These are phyloP conservation scores for Omphalea diandra DNA, from an alignment of 441 rosid genomes.

Conservation along the genomic window DNA sequence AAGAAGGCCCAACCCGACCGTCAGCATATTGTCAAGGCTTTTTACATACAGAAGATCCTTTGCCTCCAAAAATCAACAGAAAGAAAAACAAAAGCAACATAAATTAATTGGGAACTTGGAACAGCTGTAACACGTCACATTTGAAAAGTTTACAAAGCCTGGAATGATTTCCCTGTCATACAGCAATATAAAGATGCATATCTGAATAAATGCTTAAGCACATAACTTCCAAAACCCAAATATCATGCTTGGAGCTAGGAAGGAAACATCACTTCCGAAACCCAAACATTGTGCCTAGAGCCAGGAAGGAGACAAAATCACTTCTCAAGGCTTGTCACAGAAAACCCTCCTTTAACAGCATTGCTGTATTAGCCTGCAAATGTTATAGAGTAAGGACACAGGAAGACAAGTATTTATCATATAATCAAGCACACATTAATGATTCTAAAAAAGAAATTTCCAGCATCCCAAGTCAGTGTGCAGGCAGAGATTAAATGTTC, in stretches of 20 bases:
- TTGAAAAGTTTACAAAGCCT: conserved; percentile 23
- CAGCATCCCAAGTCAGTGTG: no score
- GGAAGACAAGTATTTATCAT: background rate
- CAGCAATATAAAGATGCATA: conserved; percentile 21
- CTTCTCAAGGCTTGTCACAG: conserved; percentile 9
- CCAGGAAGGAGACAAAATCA: conserved; percentile 20
- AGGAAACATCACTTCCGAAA: conserved; percentile 16
- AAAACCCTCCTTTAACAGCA: conserved; percentile 21
- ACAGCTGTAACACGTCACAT: conserved; percentile 25
- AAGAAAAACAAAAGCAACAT: conserved; percentile 10
- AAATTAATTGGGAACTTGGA: conserved; percentile 22
- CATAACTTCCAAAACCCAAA: conserved; percentile 21
- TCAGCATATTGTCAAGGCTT: background rate
- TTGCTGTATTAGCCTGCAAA: conserved; percentile 37
- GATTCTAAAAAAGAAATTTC: background rate
- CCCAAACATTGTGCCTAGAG: conserved; percentile 18
- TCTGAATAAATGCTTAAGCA: conserved; percentile 21
- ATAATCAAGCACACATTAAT: background rate
- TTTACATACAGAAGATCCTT: background rate
- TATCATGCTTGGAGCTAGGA: conserved; percentile 12
- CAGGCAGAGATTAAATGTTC: background rate
- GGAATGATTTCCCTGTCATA: conserved; percentile 19
- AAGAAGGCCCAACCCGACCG: background rate
- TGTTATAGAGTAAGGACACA: background rate
- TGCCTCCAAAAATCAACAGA: conserved; percentile 13